Evolutionary conservation across 208 protist genomes (phyloP).

Genomic region (Trypanosoma melophagium): DNA sequence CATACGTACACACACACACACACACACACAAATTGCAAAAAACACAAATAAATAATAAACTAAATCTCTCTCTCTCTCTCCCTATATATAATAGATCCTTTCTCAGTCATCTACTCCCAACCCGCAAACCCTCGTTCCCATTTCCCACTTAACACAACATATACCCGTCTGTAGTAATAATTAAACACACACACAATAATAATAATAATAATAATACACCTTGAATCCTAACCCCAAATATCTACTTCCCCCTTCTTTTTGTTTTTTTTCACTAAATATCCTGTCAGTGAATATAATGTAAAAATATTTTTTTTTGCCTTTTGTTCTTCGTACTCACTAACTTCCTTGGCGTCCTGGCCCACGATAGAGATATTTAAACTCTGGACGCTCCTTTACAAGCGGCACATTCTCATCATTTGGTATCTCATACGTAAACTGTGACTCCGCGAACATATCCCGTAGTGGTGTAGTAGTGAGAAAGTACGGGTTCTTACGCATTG

Average conservation of each 20-base stretch:
- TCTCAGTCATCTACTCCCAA: not conserved
- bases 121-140: not conserved
- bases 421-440: conserved; percentile 42
- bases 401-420: conserved; percentile 57
- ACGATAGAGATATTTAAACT: conserved; percentile 81
- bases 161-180: not conserved
- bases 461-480: conserved; percentile 82
- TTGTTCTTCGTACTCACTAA: conserved; percentile 21
- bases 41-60: conserved; percentile 19
- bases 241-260: too few relatives aligned
- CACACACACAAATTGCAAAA: conserved; percentile 16
- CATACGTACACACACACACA: conserved; percentile 2
- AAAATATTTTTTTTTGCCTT: too few relatives aligned
- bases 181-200: not conserved
- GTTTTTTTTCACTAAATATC: too few relatives aligned
- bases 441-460: conserved; percentile 60
- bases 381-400: conserved; percentile 57
- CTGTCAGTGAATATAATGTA: too few relatives aligned
- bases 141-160: not conserved
- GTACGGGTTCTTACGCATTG: conserved; percentile 87
- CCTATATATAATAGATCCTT: not conserved
- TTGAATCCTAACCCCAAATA: too few relatives aligned
- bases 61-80: not conserved
- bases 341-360: conserved; percentile 39
- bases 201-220: not conserved